These are phyloP conservation scores for Lactifluus volemus DNA, from an alignment of 768 basidiomycete species.

Conservation along the genomic window DNA sequence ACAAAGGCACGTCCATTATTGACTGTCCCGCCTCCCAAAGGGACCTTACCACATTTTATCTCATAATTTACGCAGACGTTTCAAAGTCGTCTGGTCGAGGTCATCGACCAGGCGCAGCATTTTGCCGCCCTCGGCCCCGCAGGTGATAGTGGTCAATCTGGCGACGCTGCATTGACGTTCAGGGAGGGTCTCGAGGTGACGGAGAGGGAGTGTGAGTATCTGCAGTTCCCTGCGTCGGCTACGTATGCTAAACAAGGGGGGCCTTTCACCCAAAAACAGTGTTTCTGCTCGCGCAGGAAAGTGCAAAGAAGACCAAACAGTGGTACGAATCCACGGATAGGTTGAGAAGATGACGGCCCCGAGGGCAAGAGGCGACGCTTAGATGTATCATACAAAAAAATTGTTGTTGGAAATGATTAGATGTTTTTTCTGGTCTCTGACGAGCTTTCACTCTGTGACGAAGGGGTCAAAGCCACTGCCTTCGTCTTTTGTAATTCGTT, in stretches of 20 bases:
- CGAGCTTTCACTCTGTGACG: neutral
- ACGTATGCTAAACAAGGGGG: neutral
- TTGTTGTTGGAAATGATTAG: neutral
- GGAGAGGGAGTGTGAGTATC: conserved; percentile 77
- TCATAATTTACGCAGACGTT: conserved; percentile 47
- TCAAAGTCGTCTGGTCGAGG: conserved; percentile 64
- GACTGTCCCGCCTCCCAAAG: neutral
- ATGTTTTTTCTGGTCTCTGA: conserved; percentile 14
- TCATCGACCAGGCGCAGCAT: conserved; percentile 83
- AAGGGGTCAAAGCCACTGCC: neutral
- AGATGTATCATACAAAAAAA: neutral
- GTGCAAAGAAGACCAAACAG: conserved; percentile 60
- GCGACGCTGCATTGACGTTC: conserved; percentile 63
- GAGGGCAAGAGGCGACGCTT: neutral
- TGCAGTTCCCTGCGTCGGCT: neutral
- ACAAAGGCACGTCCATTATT: conserved; percentile 41
- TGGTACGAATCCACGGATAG: conserved; percentile 79
- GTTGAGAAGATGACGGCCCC: conserved; percentile 32
- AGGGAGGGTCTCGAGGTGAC: conserved; percentile 89
- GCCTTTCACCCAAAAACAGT: conserved; percentile 37
- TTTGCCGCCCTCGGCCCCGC: conserved; percentile 67
- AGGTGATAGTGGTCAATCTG: conserved; percentile 39
- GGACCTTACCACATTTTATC: no score
- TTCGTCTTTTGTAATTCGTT: conserved; percentile 36
- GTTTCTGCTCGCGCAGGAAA: conserved; percentile 79